phyloP scores from a whole-genome alignment of 1,284 basidiomycete genomes.

The Crepidotus sp. region DNA sequence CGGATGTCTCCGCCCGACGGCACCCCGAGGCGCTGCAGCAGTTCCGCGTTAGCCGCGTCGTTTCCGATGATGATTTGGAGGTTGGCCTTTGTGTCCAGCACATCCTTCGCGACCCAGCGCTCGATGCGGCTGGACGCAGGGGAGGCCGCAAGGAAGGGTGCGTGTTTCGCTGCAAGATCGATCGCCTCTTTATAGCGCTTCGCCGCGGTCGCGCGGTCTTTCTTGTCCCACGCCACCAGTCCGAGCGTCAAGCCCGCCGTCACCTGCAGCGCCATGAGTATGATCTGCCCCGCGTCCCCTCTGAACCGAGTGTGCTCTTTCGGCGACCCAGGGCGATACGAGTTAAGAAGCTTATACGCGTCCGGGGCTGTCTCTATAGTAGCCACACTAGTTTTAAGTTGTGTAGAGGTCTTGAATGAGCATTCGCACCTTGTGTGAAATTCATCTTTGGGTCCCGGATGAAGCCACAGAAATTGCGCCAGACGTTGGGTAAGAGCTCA shows the following conservation, averaged over 20 bases:
- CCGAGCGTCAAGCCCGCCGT: constrained; percentile 24
- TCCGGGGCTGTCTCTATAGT: constrained; percentile 24
- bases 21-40: no score
- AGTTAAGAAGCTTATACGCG: constrained; percentile 24
- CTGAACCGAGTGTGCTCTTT: constrained; percentile 20
- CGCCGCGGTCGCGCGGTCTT: constrained; percentile 26
- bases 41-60: background rate
- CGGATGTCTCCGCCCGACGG: no score
- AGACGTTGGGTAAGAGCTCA: no score
- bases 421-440: no score
- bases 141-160: constrained; percentile 15
- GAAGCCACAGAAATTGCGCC: no score
- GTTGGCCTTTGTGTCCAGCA: constrained; percentile 21
- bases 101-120: constrained; percentile 19
- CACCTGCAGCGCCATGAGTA: constrained; percentile 28
- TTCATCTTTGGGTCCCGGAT: no score
- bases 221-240: constrained; percentile 25
- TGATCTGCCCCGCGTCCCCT: constrained; percentile 16
- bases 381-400: no score
- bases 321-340: constrained; percentile 22
- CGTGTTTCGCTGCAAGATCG: constrained; percentile 23
- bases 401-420: no score
- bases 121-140: constrained; percentile 20
- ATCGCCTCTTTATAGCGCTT: constrained; percentile 26
- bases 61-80: constrained; percentile 18